These are phyloP conservation scores for Aphanomyces invadans DNA, from an alignment of 352 stramenopile species.

Conservation along the genomic window DNA sequence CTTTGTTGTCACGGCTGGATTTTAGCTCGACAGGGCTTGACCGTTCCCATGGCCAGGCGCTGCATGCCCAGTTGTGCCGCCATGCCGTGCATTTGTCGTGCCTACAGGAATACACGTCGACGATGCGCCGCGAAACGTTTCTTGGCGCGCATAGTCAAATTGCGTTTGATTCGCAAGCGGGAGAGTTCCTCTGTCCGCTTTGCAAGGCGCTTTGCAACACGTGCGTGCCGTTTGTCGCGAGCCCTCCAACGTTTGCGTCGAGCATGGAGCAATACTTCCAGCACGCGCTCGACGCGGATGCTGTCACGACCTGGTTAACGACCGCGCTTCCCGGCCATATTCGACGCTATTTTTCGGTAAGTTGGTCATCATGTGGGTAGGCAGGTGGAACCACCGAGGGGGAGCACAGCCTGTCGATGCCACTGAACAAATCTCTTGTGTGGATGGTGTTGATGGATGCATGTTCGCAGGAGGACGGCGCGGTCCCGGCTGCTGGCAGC, in stretches of 20 bases:
- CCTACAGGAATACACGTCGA: slow-evolving; percentile 85
- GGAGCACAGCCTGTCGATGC: too few relatives aligned
- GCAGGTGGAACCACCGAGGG: too few relatives aligned
- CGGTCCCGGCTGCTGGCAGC: neutral
- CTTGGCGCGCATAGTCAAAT: slow-evolving; percentile 73
- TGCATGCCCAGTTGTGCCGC: slow-evolving; percentile 79
- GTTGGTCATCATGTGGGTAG: too few relatives aligned
- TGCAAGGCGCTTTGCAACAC: slow-evolving; percentile 89
- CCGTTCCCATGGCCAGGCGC: slow-evolving; percentile 31
- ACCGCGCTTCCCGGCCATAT: neutral
- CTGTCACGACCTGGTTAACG: neutral
- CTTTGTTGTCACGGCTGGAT: too few relatives aligned
- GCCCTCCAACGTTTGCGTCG: neutral
- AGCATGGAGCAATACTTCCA: slow-evolving; percentile 13
- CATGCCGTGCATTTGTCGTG: slow-evolving; percentile 87
- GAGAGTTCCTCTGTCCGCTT: slow-evolving; percentile 86
- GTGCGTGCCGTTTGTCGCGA: slow-evolving; percentile 69
- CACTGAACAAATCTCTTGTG: too few relatives aligned
- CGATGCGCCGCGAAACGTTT: slow-evolving; percentile 58
- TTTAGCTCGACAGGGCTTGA: neutral
- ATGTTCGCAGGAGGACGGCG: neutral
- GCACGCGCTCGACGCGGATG: neutral
- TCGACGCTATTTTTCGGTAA: neutral
- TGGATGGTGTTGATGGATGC: neutral
- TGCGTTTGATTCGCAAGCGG: slow-evolving; percentile 74